phyloP scores from a whole-genome alignment of 257 asterid species.

The Asclepias syriaca region DNA sequence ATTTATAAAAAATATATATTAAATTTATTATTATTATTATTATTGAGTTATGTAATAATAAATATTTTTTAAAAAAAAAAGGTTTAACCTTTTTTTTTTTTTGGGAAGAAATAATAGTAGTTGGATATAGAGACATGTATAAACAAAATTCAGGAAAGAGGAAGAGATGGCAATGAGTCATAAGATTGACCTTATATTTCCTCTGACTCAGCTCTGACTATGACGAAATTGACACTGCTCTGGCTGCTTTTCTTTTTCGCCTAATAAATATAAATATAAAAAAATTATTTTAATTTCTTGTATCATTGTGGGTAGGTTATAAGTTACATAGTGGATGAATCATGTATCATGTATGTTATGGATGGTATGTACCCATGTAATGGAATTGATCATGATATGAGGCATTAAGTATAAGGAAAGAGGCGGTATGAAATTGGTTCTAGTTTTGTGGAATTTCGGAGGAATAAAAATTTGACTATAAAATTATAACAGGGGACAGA shows the following conservation, averaged over 20 bases:
- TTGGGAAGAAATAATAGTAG: not conserved
- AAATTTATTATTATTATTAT: too few relatives aligned
- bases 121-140: constrained; percentile 12
- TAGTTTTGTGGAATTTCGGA: constrained; percentile 1
- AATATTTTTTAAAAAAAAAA: too few relatives aligned
- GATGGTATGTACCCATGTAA: too few relatives aligned
- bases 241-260: not conserved
- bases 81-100: constrained; percentile 20
- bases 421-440: constrained; percentile 18
- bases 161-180: constrained; percentile 14
- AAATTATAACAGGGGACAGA: not conserved
- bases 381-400: too few relatives aligned
- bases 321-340: too few relatives aligned
- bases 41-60: too few relatives aligned
- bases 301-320: too few relatives aligned
- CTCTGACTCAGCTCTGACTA: constrained; percentile 38
- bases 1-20: too few relatives aligned
- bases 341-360: not conserved
- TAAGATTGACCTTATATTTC: constrained; percentile 21
- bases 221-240: not conserved
- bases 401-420: not conserved
- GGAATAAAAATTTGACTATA: constrained; percentile 15
- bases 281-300: too few relatives aligned
- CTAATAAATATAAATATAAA: too few relatives aligned
- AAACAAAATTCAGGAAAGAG: not conserved